Base-by-base conservation (phyloP, 768 basidiomycete species). In the Termitomyces titanicus region DNA sequence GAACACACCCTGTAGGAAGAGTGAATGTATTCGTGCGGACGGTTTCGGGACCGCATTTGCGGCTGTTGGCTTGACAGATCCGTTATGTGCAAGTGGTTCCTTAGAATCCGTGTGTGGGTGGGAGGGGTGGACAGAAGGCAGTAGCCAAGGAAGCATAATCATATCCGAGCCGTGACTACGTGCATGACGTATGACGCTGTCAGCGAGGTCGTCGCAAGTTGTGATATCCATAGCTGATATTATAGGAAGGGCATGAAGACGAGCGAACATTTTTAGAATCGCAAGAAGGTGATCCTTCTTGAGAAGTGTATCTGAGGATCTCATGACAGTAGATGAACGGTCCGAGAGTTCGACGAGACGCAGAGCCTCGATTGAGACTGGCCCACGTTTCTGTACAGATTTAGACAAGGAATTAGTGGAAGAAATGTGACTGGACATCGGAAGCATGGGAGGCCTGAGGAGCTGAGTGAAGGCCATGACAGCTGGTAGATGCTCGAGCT, bases 381-480 rank as follows among this genome's bases (percentile, higher is more conserved):
- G 62, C 1, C 65, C 63, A 3, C 66, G 64, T 17, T 40, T 47
- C 31, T 46, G 55, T 27, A 43, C 13, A 22, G 38, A n/a, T 10
- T 24, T 40, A 3, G 29, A 22, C 33, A 18, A 55, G 45, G 53
- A n/a, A n/a, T n/a, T 55, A 11, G 61, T 52, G 7, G 61, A 60
- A 37, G 39, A 57, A 71, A 47, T 33, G n/a, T 25, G 34, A 9
- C 25, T 5, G n/a, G 6, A 24, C 15, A 54, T 27, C 2, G 62
- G 40, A 47, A 5, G 62, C 33, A 10, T 25, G 22, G 68, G 29
- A 4, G 75, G 72, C 35, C 85, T 84, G 43, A 98, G 74, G 53
- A 98, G 83, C 63, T 94, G 89, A 0, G 90, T 83, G 53, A 99
- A 73, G 0, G 90, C 83, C 93, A 99, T 95, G 72, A 92, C 85